Evolutionary conservation across 163 green algal species (phyloP), one percentile per base, ranked within the genome.

Genomic region (Botryococcus braunii): DNA sequence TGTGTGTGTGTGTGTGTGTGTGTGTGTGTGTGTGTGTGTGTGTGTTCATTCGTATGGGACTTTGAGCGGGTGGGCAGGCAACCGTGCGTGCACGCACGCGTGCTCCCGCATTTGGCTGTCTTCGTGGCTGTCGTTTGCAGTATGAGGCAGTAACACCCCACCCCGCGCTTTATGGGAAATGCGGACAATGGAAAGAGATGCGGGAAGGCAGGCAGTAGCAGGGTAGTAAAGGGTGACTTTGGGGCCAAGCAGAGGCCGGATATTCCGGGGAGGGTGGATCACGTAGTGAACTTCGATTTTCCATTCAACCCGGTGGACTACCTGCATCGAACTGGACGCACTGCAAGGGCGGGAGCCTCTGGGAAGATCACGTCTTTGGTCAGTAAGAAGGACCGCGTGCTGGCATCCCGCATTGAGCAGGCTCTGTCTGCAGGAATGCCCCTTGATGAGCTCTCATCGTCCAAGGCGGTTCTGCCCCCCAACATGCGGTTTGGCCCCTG

Each of bases 201-300:
- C n/a, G n/a, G n/a, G n/a, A n/a, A n/a, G n/a, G n/a, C n/a, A n/a
- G n/a, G n/a, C n/a, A n/a, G n/a, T n/a, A n/a, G n/a, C n/a, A n/a
- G n/a, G n/a, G n/a, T n/a, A n/a, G n/a, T n/a, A n/a, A n/a, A n/a
- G n/a, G n/a, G n/a, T n/a, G n/a, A n/a, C n/a, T n/a, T n/a, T n/a
- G n/a, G n/a, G n/a, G 4, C 7, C 39, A n/a, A 39, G 65, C 66
- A 79, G 89, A 46, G 91, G 90, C 9, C 70, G 38, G 87, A 95
- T 74, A 91, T 96, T 48, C 81, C 88, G 0, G 85, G 79, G 9
- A 66, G 69, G 3, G 90, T 99, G 1, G 89, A 97, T 75, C 88
- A 96, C 70, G 88, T 99, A 5, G 68, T 99, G 68, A 99, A 97
- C 77, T 99, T 99, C 80, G 94, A 99, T 79, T 97, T 99, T 66